Percentiles rank a stretch among this genome's conserved stretches.
phyloP scores from a whole-genome alignment of 2,329 filamentous ascomycete genomes.

The Claviceps sorghi region DNA sequence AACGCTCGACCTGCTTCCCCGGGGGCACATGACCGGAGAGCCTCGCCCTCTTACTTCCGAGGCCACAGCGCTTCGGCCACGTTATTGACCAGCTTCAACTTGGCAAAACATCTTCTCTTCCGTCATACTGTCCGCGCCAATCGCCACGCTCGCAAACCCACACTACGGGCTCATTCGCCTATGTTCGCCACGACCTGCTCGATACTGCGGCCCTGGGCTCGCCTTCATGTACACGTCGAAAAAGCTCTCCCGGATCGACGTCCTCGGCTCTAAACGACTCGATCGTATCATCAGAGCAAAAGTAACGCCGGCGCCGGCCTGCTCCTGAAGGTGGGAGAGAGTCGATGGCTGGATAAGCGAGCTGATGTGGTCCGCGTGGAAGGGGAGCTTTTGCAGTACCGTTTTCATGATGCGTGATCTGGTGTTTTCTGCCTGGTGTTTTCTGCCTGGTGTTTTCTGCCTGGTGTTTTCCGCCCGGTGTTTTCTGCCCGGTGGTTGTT shows the following conservation, averaged over 20 bases:
- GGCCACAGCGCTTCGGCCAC: conserved; percentile 53
- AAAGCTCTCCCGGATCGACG: conserved; percentile 44
- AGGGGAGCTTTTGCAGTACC: conserved; percentile 27
- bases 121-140: conserved; percentile 48
- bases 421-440: not conserved
- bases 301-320: conserved; percentile 42
- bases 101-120: conserved; percentile 56
- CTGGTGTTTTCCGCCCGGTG: not conserved
- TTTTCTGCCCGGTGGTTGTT: not conserved
- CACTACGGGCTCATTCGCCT: conserved; percentile 56
- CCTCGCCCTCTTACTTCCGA: not conserved
- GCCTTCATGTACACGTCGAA: conserved; percentile 50
- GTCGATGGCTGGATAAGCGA: conserved; percentile 52
- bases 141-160: conserved; percentile 54
- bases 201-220: conserved; percentile 45
- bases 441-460: too few species aligned
- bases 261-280: conserved; percentile 42
- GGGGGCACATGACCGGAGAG: too few species aligned
- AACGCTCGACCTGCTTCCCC: too few species aligned
- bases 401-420: not conserved
- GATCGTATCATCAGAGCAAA: conserved; percentile 55
- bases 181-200: conserved; percentile 50
- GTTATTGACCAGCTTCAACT: conserved; percentile 51
- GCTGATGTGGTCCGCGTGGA: conserved; percentile 59
- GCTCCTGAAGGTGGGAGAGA: conserved; percentile 37